Base-by-base conservation (phyloP, 495 filamentous ascomycete genomes). In the Echria macrotheca region DNA sequence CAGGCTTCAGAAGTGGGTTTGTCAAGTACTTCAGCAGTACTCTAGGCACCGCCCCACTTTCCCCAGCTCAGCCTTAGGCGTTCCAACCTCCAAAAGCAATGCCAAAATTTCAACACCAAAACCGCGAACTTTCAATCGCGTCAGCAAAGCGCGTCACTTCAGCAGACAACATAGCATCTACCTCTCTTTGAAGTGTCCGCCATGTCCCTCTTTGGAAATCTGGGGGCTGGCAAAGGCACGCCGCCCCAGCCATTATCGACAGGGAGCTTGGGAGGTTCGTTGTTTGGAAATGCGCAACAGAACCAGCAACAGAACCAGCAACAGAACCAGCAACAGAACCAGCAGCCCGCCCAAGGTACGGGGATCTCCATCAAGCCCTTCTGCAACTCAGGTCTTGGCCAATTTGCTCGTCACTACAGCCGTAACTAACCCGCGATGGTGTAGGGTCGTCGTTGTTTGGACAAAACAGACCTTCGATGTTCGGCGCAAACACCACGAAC, bases 181-280 rank as follows among this genome's bases (percentile, higher is more conserved):
- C 2, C 22, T 29, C 26, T 14, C n/a, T 35, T 52, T 25, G 32
- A 38, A 12, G 46, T 18, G n/a, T 7, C 17, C n/a, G 38, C 12
- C 26, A 55, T 55, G 53, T 55, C 53, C 28, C 42, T 55, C 35
- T 55, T 55, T 49, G 36, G 33, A 18, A 31, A 31, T 12, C 25
- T 35, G 25, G 53, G 48, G 19, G 51, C 28, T 17, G 25, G 29
- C 44, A 39, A 37, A 39, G 28, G 47, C 35, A 40, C 47, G 15
- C 47, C 47, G 14, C 22, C 47, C 25, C 11, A 14, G 18, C 7
- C 44, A 11, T 24, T 32, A 18, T 15, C 31, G 28, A 36, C 24
- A 29, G 25, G 22, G n/a, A n/a, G n/a, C n/a, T n/a, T n/a, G n/a
- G n/a, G n/a, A n/a, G n/a, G n/a, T n/a, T 55, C 52, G 32, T 39